phyloP scores from a whole-genome alignment of 2,329 filamentous ascomycete species.

The Aspergillus fructus region DNA sequence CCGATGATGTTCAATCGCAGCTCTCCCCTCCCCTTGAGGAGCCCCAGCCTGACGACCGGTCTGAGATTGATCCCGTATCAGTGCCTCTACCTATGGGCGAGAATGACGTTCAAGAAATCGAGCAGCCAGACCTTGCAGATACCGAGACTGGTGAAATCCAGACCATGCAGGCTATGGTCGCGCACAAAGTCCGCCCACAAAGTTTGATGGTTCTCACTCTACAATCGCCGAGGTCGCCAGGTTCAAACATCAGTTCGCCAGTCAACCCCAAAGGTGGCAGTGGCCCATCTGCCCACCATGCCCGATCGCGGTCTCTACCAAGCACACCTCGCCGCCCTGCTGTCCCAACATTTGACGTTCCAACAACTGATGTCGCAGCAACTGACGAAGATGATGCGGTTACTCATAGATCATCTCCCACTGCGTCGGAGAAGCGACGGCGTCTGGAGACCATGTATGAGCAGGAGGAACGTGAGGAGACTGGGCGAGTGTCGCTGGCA shows the following conservation, averaged over 20 bases:
- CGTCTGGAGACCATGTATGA: slow-evolving; percentile 41
- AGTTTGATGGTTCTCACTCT: slow-evolving; percentile 45
- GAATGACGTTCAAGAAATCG: slow-evolving; percentile 65
- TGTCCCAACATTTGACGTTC: slow-evolving; percentile 1
- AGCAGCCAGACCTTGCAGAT: slow-evolving; percentile 69
- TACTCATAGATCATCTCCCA: slow-evolving; percentile 23
- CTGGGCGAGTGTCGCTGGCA: slow-evolving; percentile 22
- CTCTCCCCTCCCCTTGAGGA: slow-evolving; percentile 15
- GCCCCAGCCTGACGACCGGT: slow-evolving; percentile 13
- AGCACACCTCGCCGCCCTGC: slow-evolving; percentile 31
- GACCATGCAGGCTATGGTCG: slow-evolving; percentile 37
- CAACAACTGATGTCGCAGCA: slow-evolving; percentile 5
- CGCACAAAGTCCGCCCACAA: slow-evolving; percentile 43
- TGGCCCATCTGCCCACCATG: slow-evolving; percentile 27
- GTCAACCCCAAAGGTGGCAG: slow-evolving; percentile 25
- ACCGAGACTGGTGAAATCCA: slow-evolving; percentile 56
- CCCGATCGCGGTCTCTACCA: slow-evolving; percentile 53
- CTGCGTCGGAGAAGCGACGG: slow-evolving; percentile 27
- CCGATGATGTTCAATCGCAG: slow-evolving; percentile 28
- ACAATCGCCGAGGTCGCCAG: slow-evolving; percentile 28
- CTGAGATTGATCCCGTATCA: slow-evolving; percentile 31
- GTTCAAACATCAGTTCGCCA: slow-evolving; percentile 26
- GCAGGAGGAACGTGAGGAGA: slow-evolving; percentile 30
- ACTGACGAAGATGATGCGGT: slow-evolving; percentile 10
- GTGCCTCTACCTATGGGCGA: slow-evolving; percentile 33